Base-by-base conservation (phyloP, 805 yeast species). In the Saccharomycopsis amapae region DNA sequence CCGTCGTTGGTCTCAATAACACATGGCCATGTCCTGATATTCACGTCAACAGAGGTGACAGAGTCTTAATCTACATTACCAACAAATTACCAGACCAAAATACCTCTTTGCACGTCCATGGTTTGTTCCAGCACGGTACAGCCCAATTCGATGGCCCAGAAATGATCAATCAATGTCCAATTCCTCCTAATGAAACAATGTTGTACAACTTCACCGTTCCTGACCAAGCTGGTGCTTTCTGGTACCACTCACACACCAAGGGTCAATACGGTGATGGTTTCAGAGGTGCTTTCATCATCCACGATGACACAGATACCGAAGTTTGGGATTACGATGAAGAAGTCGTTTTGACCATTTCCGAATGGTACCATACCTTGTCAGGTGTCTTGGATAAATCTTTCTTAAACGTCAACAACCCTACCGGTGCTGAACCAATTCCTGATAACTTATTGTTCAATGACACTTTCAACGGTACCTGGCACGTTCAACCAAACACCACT, bases 361-460 rank as follows among this genome's bases (percentile, higher is more conserved):
- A 93, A 58, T 89, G 96, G 95, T 93, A 93, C 68, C 96, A 87
- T 62, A 72, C 58, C 9, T 45, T 58, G 3, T 71, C 81, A 26
- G 67, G 68, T 22, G 76, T 64, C 32, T 68, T 83, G 54, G 66
- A 62, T 18, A 67, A 72, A 15, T 48, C 56, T 31, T 89, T 93
- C 68, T 60, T 88, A 69, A 76, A 67, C 54, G 62, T 80, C 52
- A 79, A 72, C 69, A 93, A 93, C 65, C 98, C 98, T 49, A 86
- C 96, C 7, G 98, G 98, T 59, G 96, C 97, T 37, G 98, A 93
- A 68, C 98, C 98, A 42, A 80, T 93, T 55, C 98, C 98, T 6
- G 83, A 85, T 55, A 67, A 69, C 61, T 64, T 84, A 55, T 72
- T 93, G 56, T 70, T 88, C 63, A 90, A 90, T 67, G 87, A 88